Conservation (phyloP, 305 asterid genomes). For the Rubia peregrina region DNA sequence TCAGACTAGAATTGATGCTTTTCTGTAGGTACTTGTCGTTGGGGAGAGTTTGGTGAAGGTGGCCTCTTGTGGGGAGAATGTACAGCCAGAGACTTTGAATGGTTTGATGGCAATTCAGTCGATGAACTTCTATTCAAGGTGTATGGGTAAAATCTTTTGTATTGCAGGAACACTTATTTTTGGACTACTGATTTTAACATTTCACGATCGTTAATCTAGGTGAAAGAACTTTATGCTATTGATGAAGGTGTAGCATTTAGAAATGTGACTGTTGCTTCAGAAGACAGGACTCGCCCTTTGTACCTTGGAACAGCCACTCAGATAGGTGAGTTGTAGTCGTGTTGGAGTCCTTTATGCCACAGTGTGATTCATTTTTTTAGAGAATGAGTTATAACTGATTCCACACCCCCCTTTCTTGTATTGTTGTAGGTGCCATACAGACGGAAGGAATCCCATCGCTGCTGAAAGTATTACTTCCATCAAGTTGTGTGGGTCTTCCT, state of each 20-base stretch:
- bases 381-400: constrained; percentile 10
- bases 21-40: constrained; percentile 75
- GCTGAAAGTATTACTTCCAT: constrained; percentile 83
- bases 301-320: constrained; percentile 97
- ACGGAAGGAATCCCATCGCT: constrained; percentile 97
- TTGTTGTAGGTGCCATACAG: constrained; percentile 78
- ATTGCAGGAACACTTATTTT: constrained; percentile 12
- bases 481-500: constrained; percentile 80
- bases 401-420: constrained; percentile 2
- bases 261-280: constrained; percentile 78
- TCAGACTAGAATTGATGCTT: constrained; percentile 18
- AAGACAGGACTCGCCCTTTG: constrained; percentile 79
- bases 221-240: constrained; percentile 86
- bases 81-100: constrained; percentile 64
- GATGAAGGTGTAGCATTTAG: constrained; percentile 63
- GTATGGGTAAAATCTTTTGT: constrained; percentile 18
- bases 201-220: constrained; percentile 44
- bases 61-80: constrained; percentile 99
- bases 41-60: constrained; percentile 99
- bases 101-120: constrained; percentile 74
- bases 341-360: constrained; percentile 6
- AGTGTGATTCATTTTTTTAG: not conserved
- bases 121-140: constrained; percentile 76
- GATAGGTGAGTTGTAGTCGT: constrained; percentile 51
- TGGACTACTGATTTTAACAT: constrained; percentile 11